Evolutionary conservation across 805 yeast genomes (phyloP), one percentile per base, ranked within the genome.

Genomic region (Wickerhamiella azyma): DNA sequence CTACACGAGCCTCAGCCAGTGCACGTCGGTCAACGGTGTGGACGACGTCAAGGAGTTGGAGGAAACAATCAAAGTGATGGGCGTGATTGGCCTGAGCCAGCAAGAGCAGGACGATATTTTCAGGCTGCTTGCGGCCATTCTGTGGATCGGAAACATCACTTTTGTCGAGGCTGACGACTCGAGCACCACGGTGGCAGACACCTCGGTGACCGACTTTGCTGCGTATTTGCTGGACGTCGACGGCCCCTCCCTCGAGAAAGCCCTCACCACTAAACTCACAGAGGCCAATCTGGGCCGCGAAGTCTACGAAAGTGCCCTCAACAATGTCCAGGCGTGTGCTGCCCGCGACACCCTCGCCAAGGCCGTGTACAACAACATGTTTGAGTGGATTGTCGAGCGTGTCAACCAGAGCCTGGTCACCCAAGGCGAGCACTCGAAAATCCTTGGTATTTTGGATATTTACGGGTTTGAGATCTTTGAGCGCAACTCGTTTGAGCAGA

Each of bases 381-480:
- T 92, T 58, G 97, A 92, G 50, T 88, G 97, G 96, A 86, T 92
- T 58, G 97, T 92, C 14, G 83, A 71, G 46, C 76, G 97, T 59
- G 94, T 92, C 38, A 92, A 92, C 62, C 65, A 69, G 39, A 83
- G 96, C 0, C 71, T 92, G 55, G 76, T 76, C 18, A 60, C 77
- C 1, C 66, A 67, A 46, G 66, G 70, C 29, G 59, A 54, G 33
- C 71, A 72, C 48, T 52, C 56, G 48, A 81, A 94, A 24, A 48
- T 62, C 16, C 80, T 92, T 56, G 97, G 97, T 53, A 88, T 88
- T 55, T 70, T 88, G 59, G 97, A 88, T 75, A 88, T 89, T 54
- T 88, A 88, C 60, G 97, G 97, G 9, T 88, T 88, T 66, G 97
- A 88, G 64, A 89, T 89, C 59, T 88, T 88, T 60, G 95, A 88